phyloP scores from a whole-genome alignment of 345 rosid species.

The Lumnitzera racemosa region DNA sequence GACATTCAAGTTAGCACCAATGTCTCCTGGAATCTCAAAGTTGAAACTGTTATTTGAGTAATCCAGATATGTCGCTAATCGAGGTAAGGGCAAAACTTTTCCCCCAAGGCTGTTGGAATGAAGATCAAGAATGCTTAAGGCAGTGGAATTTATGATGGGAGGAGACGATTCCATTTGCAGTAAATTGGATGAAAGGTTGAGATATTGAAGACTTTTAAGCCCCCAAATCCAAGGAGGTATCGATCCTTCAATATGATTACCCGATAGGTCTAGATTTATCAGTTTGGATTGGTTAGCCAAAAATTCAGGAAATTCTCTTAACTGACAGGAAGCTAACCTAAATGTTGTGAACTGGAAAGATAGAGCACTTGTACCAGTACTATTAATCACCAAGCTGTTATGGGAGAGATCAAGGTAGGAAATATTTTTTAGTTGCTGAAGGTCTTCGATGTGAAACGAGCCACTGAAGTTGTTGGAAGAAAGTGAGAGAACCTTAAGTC shows the following conservation, averaged over 20 bases:
- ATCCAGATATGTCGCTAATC: background rate
- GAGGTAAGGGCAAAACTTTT: background rate
- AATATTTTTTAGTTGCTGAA: slow-evolving; percentile 22
- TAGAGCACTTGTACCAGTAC: background rate
- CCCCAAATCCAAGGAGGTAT: slow-evolving; percentile 45
- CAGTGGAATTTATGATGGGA: background rate
- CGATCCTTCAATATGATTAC: slow-evolving; percentile 25
- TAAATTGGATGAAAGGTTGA: slow-evolving; percentile 13
- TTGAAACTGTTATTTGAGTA: slow-evolving; percentile 8
- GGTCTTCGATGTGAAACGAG: slow-evolving; percentile 11
- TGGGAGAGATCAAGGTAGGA: slow-evolving; percentile 35
- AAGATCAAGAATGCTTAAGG: background rate
- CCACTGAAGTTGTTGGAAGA: slow-evolving; percentile 42
- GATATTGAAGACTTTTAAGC: slow-evolving; percentile 6
- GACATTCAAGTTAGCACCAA: rapidly evolving
- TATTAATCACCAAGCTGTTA: slow-evolving; percentile 22
- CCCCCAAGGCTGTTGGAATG: background rate
- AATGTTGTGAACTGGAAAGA: slow-evolving; percentile 16
- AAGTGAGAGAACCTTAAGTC: slow-evolving; percentile 22
- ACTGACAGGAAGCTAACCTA: slow-evolving; percentile 39
- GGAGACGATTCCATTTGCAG: background rate
- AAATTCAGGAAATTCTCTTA: slow-evolving; percentile 21
- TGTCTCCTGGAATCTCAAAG: background rate
- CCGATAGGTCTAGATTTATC: slow-evolving; percentile 25
- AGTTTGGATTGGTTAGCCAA: slow-evolving; percentile 18